phyloP scores from a whole-genome alignment of 1,284 basidiomycete genomes.

The Rhodotorula sp. region DNA sequence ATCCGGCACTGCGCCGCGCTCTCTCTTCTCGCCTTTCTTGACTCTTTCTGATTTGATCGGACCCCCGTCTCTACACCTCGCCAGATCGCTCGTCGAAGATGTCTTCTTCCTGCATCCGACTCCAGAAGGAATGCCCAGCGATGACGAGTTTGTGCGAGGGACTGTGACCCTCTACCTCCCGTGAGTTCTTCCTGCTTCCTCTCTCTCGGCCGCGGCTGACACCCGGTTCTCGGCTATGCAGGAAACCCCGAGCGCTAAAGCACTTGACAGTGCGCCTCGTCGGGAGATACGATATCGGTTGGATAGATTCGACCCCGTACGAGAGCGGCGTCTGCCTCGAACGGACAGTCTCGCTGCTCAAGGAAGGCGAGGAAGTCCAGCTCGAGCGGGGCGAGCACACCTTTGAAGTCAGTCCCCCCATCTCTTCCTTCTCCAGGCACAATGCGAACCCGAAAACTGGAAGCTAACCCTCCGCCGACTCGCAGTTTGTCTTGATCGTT shows the following conservation, averaged over 20 bases:
- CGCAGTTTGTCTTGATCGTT: constrained; percentile 38
- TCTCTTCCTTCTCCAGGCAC: too few relatives aligned
- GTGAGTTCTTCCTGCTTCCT: constrained; percentile 1
- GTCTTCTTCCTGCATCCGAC: constrained; percentile 35
- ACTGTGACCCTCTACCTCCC: constrained; percentile 27
- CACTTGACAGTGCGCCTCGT: constrained; percentile 27
- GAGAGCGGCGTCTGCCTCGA: constrained; percentile 34
- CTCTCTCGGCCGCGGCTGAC: too few relatives aligned
- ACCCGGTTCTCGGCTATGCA: not conserved
- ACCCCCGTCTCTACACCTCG: too few relatives aligned
- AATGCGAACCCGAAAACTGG: not conserved
- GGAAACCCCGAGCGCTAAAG: constrained; percentile 30
- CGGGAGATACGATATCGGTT: constrained; percentile 36
- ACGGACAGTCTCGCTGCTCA: constrained; percentile 30
- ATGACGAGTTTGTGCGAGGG: constrained; percentile 31
- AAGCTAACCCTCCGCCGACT: not conserved
- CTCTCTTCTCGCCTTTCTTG: not conserved
- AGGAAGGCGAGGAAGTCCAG: constrained; percentile 21
- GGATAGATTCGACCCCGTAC: constrained; percentile 35
- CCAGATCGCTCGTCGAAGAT: constrained; percentile 29
- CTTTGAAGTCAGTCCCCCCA: constrained; percentile 21
- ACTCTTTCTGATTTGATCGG: too few relatives aligned
- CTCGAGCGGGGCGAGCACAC: constrained; percentile 39
- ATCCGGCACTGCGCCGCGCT: not conserved
- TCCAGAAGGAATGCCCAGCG: constrained; percentile 16